Base-by-base conservation (phyloP, 2,329 filamentous ascomycete species). In the Thielaviopsis populi region DNA sequence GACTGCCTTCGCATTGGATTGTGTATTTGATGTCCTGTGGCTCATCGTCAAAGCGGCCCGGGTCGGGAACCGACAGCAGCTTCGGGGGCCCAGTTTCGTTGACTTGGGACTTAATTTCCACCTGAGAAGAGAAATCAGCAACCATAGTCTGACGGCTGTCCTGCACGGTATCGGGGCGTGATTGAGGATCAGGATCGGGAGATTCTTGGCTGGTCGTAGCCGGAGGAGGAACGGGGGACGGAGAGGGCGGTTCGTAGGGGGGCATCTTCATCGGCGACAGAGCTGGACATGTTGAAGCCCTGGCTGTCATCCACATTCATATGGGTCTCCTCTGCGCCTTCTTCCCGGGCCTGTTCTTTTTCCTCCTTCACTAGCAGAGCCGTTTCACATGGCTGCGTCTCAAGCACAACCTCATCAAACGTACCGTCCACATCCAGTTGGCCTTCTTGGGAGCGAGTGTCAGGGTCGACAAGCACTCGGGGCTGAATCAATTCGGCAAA, bases 401-500 rank as follows among this genome's bases (percentile, higher is more conserved):
- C 30, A 13, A 2, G 50, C 1, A 56, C 27, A 37, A n/a, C 50
- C 15, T 56, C 50, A 56, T 19, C 24, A 56, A 56, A 56, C 50
- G 50, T 56, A 56, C 50, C 50, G 50, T 56, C 50, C 5, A 30
- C 17, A 33, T 56, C 24, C 7, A n/a, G 15, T n/a, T 56, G 50
- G 50, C 10, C 27, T 56, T 56, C 30, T 7, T 56, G 27, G 17
- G 24, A 13, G 30, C 15, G 24, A 6, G 24, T 33, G 17, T 30
- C 27, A 27, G 50, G 50, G 50, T 56, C 50, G n/a, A 56, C 50
- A 13, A 56, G 24, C 17, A 92, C 75, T 68, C 84, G 86, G 0
- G 86, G 81, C 46, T 90, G 85, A 43, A 83, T 79, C 70, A 94
- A 77, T 24, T 89, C 84, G 1, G 72, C 71, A 73, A 87, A 86